These are phyloP conservation scores for Suhomyces ambrosiae DNA, from an alignment of 1,139 yeast genomes.

Conservation along the genomic window DNA sequence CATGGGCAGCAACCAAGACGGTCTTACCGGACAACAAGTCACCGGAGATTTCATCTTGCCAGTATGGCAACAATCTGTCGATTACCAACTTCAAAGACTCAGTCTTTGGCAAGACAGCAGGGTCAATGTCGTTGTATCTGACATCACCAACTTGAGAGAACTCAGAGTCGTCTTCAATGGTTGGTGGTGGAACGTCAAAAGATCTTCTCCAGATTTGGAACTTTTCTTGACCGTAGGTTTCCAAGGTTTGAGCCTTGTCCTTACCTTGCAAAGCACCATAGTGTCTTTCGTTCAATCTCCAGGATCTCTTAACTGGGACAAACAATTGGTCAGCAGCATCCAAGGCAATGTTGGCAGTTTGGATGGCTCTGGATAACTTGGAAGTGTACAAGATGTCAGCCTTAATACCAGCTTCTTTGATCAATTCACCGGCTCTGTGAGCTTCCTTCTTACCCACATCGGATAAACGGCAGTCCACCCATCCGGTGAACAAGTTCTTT, in stretches of 20 bases:
- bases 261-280: constrained; percentile 99
- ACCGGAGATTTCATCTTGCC: constrained; percentile 90
- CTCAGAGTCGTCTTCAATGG: constrained; percentile 72
- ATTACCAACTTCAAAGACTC: constrained; percentile 95
- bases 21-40: constrained; percentile 87
- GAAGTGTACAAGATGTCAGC: constrained; percentile 94
- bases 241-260: constrained; percentile 93
- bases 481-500: constrained; percentile 97
- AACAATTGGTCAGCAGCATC: constrained; percentile 86
- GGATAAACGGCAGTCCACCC: constrained; percentile 94
- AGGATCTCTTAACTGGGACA: constrained; percentile 91
- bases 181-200: constrained; percentile 95
- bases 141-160: constrained; percentile 84
- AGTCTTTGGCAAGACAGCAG: constrained; percentile 85
- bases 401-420: constrained; percentile 81
- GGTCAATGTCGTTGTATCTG: constrained; percentile 83
- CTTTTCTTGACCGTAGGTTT: constrained; percentile 85
- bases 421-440: constrained; percentile 87
- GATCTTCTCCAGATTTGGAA: constrained; percentile 99
- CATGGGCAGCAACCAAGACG: constrained; percentile 94
- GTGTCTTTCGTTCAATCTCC: constrained; percentile 99
- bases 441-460: constrained; percentile 90
- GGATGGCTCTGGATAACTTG: constrained; percentile 91
- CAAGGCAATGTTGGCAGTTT: constrained; percentile 95
- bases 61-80: constrained; percentile 96